phyloP scores from a whole-genome alignment of 2,329 filamentous ascomycete species.

The Rhexocercosporidium sp. region DNA sequence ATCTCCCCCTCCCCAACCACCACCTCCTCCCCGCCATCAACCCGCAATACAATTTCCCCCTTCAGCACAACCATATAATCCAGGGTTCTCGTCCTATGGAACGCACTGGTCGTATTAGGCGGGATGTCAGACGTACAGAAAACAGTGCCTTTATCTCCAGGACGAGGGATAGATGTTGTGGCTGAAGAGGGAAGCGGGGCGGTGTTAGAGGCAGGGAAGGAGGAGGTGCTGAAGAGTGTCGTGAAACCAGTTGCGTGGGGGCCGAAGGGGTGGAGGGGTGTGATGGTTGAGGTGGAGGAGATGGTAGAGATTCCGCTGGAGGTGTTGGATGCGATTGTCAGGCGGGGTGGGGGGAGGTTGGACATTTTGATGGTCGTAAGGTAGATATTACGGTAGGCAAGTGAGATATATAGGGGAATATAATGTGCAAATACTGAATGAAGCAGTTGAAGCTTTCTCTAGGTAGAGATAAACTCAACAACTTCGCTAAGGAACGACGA shows the following conservation, averaged over 20 bases:
- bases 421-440: not conserved
- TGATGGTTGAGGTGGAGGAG: constrained; percentile 34
- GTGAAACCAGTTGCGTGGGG: constrained; percentile 40
- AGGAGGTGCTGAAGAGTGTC: constrained; percentile 39
- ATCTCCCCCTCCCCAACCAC: constrained; percentile 45
- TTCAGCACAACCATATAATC: constrained; percentile 47
- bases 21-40: constrained; percentile 48
- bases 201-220: constrained; percentile 42
- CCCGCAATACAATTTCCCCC: constrained; percentile 45
- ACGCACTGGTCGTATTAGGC: constrained; percentile 35
- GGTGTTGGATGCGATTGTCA: constrained; percentile 40
- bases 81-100: constrained; percentile 49
- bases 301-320: constrained; percentile 42
- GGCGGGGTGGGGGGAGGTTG: constrained; percentile 30
- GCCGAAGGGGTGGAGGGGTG: constrained; percentile 40
- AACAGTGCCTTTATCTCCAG: constrained; percentile 41
- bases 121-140: constrained; percentile 38
- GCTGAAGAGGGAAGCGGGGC: constrained; percentile 1
- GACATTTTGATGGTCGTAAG: not conserved
- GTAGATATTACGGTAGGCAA: not conserved
- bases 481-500: not conserved
- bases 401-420: not conserved
- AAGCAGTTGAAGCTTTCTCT: not conserved
- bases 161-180: constrained; percentile 41
- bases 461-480: not conserved